phyloP scores from a whole-genome alignment of 2,329 filamentous ascomycete genomes.

The Aspergillus japonicus region DNA sequence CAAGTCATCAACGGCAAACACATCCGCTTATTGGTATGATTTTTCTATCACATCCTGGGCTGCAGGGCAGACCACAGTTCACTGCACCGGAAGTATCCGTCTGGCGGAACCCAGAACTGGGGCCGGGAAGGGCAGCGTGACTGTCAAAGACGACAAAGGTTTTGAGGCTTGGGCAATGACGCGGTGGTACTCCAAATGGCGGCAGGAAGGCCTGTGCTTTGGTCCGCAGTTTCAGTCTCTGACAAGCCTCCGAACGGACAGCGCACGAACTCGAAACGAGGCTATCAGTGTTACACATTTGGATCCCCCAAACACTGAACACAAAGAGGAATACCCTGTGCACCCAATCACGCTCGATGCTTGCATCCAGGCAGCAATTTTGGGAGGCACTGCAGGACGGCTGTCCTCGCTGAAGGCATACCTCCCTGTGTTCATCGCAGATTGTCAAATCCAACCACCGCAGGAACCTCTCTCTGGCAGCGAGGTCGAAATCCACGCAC shows the following conservation, averaged over 20 bases:
- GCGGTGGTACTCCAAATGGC: constrained; percentile 8
- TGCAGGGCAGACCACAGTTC: background rate
- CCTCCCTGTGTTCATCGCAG: background rate
- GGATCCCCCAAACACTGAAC: too few species aligned
- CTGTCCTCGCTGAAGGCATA: background rate
- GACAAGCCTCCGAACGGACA: background rate
- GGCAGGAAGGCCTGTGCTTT: constrained; percentile 10
- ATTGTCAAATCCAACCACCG: background rate
- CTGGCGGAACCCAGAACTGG: too few species aligned
- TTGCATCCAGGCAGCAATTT: background rate
- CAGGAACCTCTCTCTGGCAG: background rate
- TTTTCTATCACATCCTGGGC: background rate
- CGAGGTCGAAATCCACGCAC: background rate
- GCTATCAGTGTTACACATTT: too few species aligned
- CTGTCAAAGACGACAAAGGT: background rate
- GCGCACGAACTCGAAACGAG: too few species aligned
- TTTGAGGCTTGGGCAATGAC: background rate
- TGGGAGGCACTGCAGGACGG: background rate
- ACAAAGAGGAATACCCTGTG: background rate
- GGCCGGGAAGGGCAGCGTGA: too few species aligned
- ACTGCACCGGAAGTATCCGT: too few species aligned
- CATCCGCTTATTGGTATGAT: constrained; percentile 1
- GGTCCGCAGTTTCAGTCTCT: constrained; percentile 7
- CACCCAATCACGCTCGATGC: constrained; percentile 2
- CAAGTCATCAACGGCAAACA: background rate